These are phyloP conservation scores for Hymenoscyphus scutula DNA, from an alignment of 2,329 filamentous ascomycete genomes.

Conservation along the genomic window DNA sequence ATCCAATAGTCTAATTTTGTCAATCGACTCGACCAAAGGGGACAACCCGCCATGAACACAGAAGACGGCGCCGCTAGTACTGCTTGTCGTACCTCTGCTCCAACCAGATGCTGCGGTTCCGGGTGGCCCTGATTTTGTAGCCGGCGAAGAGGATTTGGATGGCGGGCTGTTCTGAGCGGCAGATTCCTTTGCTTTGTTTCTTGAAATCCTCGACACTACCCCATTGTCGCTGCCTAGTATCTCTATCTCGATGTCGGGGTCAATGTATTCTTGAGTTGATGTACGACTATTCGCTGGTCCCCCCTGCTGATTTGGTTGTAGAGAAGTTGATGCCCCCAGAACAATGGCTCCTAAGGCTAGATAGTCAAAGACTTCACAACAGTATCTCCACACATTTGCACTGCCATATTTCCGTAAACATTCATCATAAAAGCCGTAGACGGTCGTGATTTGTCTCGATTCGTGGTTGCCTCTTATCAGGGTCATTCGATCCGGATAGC, in stretches of 20 bases:
- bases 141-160: slow-evolving; percentile 40
- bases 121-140: slow-evolving; percentile 64
- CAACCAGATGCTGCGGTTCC: slow-evolving; percentile 76
- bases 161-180: slow-evolving; percentile 42
- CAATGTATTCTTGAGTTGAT: slow-evolving; percentile 48
- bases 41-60: slow-evolving; percentile 95
- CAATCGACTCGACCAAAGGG: slow-evolving; percentile 86
- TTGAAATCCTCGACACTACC: slow-evolving; percentile 69
- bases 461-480: slow-evolving; percentile 95
- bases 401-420: slow-evolving; percentile 94
- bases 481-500: slow-evolving; percentile 95
- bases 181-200: slow-evolving; percentile 40
- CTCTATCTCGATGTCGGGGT: slow-evolving; percentile 85
- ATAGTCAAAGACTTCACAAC: slow-evolving; percentile 97
- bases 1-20: slow-evolving; percentile 93
- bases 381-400: slow-evolving; percentile 95
- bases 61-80: slow-evolving; percentile 77
- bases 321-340: slow-evolving; percentile 74
- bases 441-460: slow-evolving; percentile 93
- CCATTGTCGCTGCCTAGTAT: slow-evolving; percentile 82
- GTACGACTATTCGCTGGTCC: slow-evolving; percentile 46
- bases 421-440: slow-evolving; percentile 98
- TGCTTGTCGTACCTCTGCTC: slow-evolving; percentile 61
- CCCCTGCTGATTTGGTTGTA: slow-evolving; percentile 47
- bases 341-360: slow-evolving; percentile 97